phyloP scores from a whole-genome alignment of 2,329 filamentous ascomycete species.

The Fusarium pseudocircinatum region DNA sequence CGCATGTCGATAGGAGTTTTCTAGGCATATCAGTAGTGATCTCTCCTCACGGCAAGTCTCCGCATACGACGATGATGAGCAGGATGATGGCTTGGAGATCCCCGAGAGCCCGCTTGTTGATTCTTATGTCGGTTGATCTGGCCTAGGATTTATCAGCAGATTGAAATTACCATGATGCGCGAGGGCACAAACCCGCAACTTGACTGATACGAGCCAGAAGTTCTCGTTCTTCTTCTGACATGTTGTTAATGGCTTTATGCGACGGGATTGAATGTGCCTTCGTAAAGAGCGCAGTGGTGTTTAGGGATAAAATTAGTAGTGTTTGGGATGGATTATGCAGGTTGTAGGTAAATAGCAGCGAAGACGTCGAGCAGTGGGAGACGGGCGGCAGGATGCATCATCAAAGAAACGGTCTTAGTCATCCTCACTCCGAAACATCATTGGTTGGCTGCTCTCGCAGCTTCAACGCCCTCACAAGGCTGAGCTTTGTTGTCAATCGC shows the following conservation, averaged over 20 bases:
- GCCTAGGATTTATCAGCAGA: constrained; percentile 57
- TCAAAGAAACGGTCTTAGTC: constrained; percentile 36
- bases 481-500: constrained; percentile 24
- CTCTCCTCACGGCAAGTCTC: neutral
- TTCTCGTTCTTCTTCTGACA: constrained; percentile 62
- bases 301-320: neutral
- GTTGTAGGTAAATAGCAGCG: neutral
- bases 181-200: constrained; percentile 56
- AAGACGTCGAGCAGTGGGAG: constrained; percentile 1
- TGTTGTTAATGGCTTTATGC: constrained; percentile 28
- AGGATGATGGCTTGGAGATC: constrained; percentile 42
- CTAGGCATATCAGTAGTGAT: constrained; percentile 36
- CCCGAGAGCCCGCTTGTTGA: constrained; percentile 59
- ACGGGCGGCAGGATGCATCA: constrained; percentile 32
- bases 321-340: constrained; percentile 3
- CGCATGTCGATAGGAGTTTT: constrained; percentile 47
- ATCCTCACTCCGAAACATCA: constrained; percentile 19
- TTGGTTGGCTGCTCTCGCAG: constrained; percentile 22
- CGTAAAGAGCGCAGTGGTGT: neutral
- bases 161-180: constrained; percentile 11
- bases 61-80: constrained; percentile 51
- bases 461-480: constrained; percentile 33
- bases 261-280: neutral
- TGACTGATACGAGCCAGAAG: constrained; percentile 64
- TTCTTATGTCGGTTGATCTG: constrained; percentile 85